Conservation (phyloP, 2,329 filamentous ascomycete genomes). For the Ustulina deusta region DNA sequence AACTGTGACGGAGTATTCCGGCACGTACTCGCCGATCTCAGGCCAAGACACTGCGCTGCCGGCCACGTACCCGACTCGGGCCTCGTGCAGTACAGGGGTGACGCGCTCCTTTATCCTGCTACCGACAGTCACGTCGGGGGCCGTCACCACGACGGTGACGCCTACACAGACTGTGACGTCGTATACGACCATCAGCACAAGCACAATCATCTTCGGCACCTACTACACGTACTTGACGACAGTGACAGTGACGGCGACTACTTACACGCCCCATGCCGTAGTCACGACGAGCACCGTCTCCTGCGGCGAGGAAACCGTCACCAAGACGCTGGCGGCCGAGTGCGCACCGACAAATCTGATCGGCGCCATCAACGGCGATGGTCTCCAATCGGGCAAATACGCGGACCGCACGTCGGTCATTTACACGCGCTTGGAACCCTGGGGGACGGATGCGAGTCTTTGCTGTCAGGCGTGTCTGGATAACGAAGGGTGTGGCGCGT, state of each 20-base stretch:
- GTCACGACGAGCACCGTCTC: slow-evolving; percentile 19
- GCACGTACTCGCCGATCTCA: slow-evolving; percentile 30
- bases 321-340: slow-evolving; percentile 20
- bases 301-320: slow-evolving; percentile 25
- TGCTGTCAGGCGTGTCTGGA: slow-evolving; percentile 49
- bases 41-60: slow-evolving; percentile 26
- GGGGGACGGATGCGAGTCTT: slow-evolving; percentile 36
- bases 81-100: slow-evolving; percentile 16
- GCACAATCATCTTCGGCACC: slow-evolving; percentile 20
- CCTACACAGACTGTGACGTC: slow-evolving; percentile 25
- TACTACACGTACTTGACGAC: slow-evolving; percentile 17
- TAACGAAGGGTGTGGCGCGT: slow-evolving; percentile 43
- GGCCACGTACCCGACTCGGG: slow-evolving; percentile 17
- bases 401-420: slow-evolving; percentile 38
- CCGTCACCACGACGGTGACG: slow-evolving; percentile 26
- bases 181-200: slow-evolving; percentile 21
- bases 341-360: slow-evolving; percentile 42
- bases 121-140: slow-evolving; percentile 27
- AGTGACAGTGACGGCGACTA: slow-evolving; percentile 11
- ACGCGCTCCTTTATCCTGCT: slow-evolving; percentile 6
- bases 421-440: slow-evolving; percentile 36
- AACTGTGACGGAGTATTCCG: slow-evolving; percentile 30
- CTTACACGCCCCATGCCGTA: slow-evolving; percentile 23
- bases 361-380: slow-evolving; percentile 38
- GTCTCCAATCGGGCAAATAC: slow-evolving; percentile 39